Conservation (phyloP, 129 eudicot genomes). For the Rutidosis leptorrhynchoides region DNA sequence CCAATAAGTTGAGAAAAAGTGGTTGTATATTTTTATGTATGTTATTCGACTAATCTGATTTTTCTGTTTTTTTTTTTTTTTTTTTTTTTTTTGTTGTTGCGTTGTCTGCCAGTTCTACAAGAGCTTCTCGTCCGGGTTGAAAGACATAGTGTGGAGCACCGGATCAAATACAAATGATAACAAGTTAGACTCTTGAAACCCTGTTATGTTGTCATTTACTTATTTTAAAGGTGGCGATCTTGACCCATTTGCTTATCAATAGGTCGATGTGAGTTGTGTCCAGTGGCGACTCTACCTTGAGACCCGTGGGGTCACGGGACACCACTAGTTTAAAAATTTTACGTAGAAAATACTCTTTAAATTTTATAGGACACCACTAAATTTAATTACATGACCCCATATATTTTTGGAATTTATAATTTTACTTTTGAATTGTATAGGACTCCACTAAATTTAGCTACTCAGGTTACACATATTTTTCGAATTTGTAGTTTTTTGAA, state of each 20-base stretch:
- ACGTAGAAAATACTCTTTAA: no score
- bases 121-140: slow-evolving; percentile 68
- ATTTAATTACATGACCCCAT: no score
- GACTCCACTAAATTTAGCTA: no score
- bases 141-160: slow-evolving; percentile 78
- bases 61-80: slow-evolving; percentile 6
- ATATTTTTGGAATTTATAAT: neutral
- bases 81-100: neutral
- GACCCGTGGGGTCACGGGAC: no score
- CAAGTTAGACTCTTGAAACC: slow-evolving; percentile 36
- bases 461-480: no score
- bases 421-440: no score
- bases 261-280: neutral
- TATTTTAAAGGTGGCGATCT: neutral
- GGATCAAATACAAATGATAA: slow-evolving; percentile 41
- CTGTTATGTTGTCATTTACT: neutral
- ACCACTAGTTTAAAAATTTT: no score
- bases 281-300: no score
- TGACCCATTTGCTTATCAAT: neutral
- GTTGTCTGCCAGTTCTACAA: slow-evolving; percentile 66
- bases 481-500: no score
- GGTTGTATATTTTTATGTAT: neutral
- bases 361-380: no score
- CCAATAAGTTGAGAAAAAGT: neutral
- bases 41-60: neutral